phyloP scores from a whole-genome alignment of 2,329 filamentous ascomycete genomes.

The Penicillium italicum region DNA sequence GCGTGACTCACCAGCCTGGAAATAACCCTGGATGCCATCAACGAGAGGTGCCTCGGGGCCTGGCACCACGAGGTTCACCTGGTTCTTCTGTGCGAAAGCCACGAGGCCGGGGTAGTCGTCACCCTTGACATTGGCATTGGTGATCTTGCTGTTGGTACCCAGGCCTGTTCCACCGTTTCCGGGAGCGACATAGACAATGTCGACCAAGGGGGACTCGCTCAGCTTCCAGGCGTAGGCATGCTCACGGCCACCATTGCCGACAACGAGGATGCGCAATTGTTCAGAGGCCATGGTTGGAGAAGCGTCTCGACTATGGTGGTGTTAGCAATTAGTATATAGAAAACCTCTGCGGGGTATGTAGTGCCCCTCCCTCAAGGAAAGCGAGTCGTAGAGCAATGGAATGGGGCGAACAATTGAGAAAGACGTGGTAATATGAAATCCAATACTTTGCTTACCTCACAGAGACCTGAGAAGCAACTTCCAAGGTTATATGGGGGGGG shows the following conservation, averaged over 20 bases:
- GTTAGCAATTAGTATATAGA: conserved; percentile 15
- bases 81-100: conserved; percentile 66
- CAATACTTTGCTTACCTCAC: conserved; percentile 16
- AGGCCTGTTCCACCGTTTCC: conserved; percentile 84
- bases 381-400: neutral
- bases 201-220: conserved; percentile 72
- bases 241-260: conserved; percentile 92
- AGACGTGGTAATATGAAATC: neutral
- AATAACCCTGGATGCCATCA: conserved; percentile 81
- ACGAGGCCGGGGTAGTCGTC: conserved; percentile 78
- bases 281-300: conserved; percentile 40
- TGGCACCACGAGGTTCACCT: conserved; percentile 78
- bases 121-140: conserved; percentile 69
- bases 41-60: conserved; percentile 94
- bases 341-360: conserved; percentile 24
- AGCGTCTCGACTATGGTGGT: conserved; percentile 22
- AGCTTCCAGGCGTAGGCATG: conserved; percentile 95
- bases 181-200: conserved; percentile 64
- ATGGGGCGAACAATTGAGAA: neutral
- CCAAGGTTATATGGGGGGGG: conserved; percentile 9
- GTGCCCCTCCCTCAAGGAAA: conserved; percentile 9
- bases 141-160: conserved; percentile 56
- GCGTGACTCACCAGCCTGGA: conserved; percentile 55
- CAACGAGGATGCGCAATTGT: conserved; percentile 69
- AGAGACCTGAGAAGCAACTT: conserved; percentile 24